Conservation (phyloP, 2,329 filamentous ascomycete species). For the Bipolaris sorokiniana region DNA sequence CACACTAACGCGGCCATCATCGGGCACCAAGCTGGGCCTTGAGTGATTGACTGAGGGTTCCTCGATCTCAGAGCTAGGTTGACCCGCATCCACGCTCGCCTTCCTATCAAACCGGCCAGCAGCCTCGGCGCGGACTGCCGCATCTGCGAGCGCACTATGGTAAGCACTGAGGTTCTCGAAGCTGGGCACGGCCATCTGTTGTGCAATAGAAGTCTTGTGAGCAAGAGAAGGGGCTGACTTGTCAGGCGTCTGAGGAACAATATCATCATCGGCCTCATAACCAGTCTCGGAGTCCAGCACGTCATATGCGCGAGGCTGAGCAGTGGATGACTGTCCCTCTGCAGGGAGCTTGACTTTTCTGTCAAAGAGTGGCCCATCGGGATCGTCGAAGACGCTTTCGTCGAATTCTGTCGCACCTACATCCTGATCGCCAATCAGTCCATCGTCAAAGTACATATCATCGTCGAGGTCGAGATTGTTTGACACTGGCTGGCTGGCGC, state of each 20-base stretch:
- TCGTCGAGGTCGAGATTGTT: constrained; percentile 45
- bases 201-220: constrained; percentile 54
- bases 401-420: constrained; percentile 67
- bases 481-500: constrained; percentile 17
- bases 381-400: constrained; percentile 73
- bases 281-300: constrained; percentile 30
- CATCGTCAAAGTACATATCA: constrained; percentile 74
- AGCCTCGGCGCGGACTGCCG: constrained; percentile 75
- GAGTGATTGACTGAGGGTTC: constrained; percentile 43
- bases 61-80: constrained; percentile 40
- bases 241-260: constrained; percentile 32
- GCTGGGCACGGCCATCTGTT: constrained; percentile 40
- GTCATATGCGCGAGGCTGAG: constrained; percentile 26
- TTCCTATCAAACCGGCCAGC: constrained; percentile 76
- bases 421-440: constrained; percentile 61
- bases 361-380: constrained; percentile 55
- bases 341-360: constrained; percentile 48
- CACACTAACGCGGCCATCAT: constrained; percentile 58
- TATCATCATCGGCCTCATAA: constrained; percentile 45
- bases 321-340: constrained; percentile 20
- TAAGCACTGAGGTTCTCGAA: constrained; percentile 70
- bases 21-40: constrained; percentile 55
- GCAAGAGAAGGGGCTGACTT: constrained; percentile 56
- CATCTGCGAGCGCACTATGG: constrained; percentile 82
- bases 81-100: constrained; percentile 52